Evolutionary conservation across 306 rosid species (phyloP).

Genomic region (Pyrus communis): DNA sequence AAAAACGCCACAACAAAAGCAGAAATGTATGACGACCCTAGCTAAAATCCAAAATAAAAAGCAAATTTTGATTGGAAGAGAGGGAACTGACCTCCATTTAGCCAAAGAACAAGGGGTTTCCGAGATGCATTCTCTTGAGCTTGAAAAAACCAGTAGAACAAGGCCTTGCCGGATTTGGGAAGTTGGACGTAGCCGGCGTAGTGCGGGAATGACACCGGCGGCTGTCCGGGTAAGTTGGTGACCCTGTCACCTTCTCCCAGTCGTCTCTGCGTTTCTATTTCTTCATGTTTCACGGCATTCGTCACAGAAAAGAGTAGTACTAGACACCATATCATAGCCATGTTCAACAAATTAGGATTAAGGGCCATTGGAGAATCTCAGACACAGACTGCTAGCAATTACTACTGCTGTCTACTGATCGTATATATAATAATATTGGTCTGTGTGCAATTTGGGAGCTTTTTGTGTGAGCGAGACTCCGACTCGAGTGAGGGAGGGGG

Average conservation of each 20-base stretch:
- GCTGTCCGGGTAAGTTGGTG: constrained; percentile 47
- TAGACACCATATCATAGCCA: background rate
- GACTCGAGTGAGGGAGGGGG: background rate
- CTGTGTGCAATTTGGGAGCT: background rate
- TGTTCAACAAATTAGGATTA: background rate
- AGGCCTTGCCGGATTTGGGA: constrained; percentile 25
- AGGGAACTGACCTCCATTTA: constrained; percentile 48
- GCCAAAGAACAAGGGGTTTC: constrained; percentile 67
- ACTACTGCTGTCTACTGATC: background rate
- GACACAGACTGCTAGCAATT: background rate
- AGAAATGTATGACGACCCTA: background rate
- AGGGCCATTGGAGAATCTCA: background rate
- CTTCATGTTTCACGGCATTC: background rate
- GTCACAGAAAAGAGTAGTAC: background rate
- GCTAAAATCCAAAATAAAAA: background rate
- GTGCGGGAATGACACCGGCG: constrained; percentile 45
- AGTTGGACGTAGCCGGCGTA: constrained; percentile 56
- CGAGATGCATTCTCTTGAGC: constrained; percentile 37
- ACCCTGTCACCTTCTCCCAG: constrained; percentile 47
- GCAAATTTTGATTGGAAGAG: background rate
- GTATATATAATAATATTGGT: background rate
- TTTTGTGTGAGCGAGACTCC: background rate
- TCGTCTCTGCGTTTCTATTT: background rate
- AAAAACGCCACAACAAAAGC: too few relatives aligned
- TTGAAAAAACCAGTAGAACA: constrained; percentile 72